A percentile compares a stretch with the other conserved stretches of the same genome.
Conservation (phyloP, 2,329 filamentous ascomycete species). For the Immersiporthe knoxdaviesiana region DNA sequence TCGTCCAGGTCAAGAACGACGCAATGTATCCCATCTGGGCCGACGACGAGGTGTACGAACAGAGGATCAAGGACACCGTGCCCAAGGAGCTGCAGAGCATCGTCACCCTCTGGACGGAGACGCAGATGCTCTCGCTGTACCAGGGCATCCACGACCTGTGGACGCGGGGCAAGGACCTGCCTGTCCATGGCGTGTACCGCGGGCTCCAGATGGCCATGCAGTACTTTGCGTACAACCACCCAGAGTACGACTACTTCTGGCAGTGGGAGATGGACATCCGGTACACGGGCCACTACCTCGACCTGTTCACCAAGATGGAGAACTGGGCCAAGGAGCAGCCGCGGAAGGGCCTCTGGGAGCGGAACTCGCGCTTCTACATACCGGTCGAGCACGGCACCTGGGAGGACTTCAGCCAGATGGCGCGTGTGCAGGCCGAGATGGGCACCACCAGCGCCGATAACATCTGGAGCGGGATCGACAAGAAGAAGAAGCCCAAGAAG, state of each 20-base stretch:
- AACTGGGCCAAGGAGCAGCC: slow-evolving; percentile 74
- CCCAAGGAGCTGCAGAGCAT: slow-evolving; percentile 87
- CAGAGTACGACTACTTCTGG: slow-evolving; percentile 91
- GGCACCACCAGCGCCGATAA: slow-evolving; percentile 68
- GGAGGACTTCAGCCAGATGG: slow-evolving; percentile 80
- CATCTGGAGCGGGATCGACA: slow-evolving; percentile 61
- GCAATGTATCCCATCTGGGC: slow-evolving; percentile 77
- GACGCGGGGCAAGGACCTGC: slow-evolving; percentile 65
- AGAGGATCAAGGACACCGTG: slow-evolving; percentile 68
- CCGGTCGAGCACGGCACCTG: slow-evolving; percentile 76
- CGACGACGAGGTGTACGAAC: slow-evolving; percentile 68
- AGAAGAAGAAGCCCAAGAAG: slow-evolving; percentile 39
- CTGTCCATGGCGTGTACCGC: slow-evolving; percentile 90
- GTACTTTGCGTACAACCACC: slow-evolving; percentile 85
- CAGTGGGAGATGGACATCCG: slow-evolving; percentile 95
- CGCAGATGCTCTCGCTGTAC: slow-evolving; percentile 90
- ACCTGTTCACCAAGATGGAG: slow-evolving; percentile 70
- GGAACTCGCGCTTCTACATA: slow-evolving; percentile 77
- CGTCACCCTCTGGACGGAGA: slow-evolving; percentile 90
- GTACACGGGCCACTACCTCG: slow-evolving; percentile 86
- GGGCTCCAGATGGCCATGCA: slow-evolving; percentile 94
- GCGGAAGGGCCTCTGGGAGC: slow-evolving; percentile 80
- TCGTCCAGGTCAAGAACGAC: slow-evolving; percentile 83
- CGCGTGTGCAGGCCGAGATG: slow-evolving; percentile 74
- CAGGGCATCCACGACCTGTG: slow-evolving; percentile 83